Conservation (phyloP, 345 rosid species). For the Moringa oleifera region DNA sequence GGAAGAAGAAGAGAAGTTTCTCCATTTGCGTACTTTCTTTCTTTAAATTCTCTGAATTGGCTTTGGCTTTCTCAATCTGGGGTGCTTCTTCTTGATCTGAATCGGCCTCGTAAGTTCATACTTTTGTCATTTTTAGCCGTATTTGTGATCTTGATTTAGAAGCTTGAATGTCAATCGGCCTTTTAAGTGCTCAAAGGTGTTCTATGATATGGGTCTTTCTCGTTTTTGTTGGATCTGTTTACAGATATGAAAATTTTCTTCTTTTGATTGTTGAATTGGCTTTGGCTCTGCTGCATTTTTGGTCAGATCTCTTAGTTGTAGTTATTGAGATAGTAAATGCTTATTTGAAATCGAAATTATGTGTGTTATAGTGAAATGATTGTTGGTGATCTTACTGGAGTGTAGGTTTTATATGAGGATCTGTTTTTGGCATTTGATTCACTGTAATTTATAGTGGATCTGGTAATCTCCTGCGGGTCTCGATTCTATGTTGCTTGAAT, state of each 20-base stretch:
- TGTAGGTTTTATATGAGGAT: not conserved
- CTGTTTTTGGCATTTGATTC: not conserved
- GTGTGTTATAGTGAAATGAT: not conserved
- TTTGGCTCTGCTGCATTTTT: too few relatives aligned
- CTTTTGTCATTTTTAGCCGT: not conserved
- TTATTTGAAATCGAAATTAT: not conserved
- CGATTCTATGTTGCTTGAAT: too few relatives aligned
- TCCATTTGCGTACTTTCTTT: too few relatives aligned
- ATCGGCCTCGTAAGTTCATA: constrained; percentile 9
- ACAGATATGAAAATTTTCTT: constrained; percentile 4
- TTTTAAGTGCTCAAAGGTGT: not conserved
- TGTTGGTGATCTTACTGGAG: not conserved
- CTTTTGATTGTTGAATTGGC: constrained; percentile 12
- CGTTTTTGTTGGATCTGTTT: constrained; percentile 2
- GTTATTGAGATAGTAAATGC: not conserved
- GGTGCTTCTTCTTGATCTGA: constrained; percentile 8
- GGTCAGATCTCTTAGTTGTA: constrained; percentile 11
- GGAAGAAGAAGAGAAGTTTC: too few relatives aligned
- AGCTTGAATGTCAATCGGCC: not conserved
- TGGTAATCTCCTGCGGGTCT: too few relatives aligned
- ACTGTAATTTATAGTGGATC: not conserved
- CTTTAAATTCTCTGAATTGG: not conserved
- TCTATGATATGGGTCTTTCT: not conserved
- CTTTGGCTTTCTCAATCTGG: constrained; percentile 5
- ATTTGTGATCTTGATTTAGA: not conserved